A percentile compares a stretch with the other conserved stretches of the same genome.
Evolutionary conservation across 2,329 filamentous ascomycete species (phyloP).

Genomic region (Fusarium cicatricum): DNA sequence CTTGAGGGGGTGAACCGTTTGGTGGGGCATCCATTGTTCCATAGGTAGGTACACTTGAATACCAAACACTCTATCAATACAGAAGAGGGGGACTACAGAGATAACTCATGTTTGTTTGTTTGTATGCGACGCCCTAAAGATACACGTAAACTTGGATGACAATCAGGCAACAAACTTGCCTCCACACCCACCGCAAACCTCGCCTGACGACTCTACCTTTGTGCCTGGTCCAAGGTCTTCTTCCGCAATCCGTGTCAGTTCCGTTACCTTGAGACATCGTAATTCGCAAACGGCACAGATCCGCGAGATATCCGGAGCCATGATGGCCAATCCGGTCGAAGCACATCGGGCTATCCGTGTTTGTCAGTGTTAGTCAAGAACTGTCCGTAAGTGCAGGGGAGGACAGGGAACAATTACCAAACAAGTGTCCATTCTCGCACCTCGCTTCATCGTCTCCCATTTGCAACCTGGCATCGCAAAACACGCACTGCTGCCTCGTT

Average conservation of each 20-base stretch:
- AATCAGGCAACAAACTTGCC: slow-evolving; percentile 53
- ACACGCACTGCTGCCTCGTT: slow-evolving; percentile 54
- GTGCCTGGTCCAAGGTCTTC: slow-evolving; percentile 43
- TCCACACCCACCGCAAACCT: slow-evolving; percentile 52
- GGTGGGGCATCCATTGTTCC: too few species aligned
- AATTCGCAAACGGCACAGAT: slow-evolving; percentile 64
- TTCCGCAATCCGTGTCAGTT: slow-evolving; percentile 49
- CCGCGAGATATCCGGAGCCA: slow-evolving; percentile 61
- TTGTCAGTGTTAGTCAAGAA: slow-evolving; percentile 2
- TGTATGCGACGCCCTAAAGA: too few species aligned
- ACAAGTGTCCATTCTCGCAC: slow-evolving; percentile 52
- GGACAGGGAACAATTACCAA: slow-evolving; percentile 45
- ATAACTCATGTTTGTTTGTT: too few species aligned
- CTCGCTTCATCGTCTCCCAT: slow-evolving; percentile 47
- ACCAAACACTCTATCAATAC: too few species aligned
- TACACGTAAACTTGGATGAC: background rate
- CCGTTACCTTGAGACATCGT: slow-evolving; percentile 57
- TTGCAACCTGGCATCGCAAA: slow-evolving; percentile 53
- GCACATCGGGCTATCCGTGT: slow-evolving; percentile 57
- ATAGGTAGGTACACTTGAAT: too few species aligned
- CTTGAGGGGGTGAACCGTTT: background rate
- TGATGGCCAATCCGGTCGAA: slow-evolving; percentile 62
- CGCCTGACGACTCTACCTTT: slow-evolving; percentile 43
- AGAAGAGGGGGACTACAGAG: too few species aligned
- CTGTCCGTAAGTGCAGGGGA: background rate